These are phyloP conservation scores for Chrysoporthe austroafricana DNA, from an alignment of 2,329 filamentous ascomycete species.

Conservation along the genomic window DNA sequence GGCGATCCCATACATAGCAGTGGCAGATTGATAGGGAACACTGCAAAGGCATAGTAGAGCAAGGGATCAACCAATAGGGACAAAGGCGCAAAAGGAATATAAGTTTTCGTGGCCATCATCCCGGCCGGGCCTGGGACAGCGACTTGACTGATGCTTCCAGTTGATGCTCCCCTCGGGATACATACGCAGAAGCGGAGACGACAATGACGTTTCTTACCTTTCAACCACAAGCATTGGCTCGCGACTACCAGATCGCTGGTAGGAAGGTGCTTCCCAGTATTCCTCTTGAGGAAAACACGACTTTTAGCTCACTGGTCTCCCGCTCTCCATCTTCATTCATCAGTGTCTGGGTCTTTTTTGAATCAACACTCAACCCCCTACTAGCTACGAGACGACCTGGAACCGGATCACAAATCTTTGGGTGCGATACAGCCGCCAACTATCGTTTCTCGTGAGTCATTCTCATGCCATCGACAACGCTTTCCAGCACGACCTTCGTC, in stretches of 20 bases:
- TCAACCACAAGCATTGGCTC: neutral
- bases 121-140: neutral
- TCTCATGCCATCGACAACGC: neutral
- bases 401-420: neutral
- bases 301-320: neutral
- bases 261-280: neutral
- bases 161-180: neutral
- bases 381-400: neutral
- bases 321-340: neutral
- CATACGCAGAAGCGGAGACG: neutral
- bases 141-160: neutral
- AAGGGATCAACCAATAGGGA: neutral
- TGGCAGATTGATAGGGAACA: constrained; percentile 1
- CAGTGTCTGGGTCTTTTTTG: neutral
- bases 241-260: neutral
- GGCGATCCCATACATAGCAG: neutral
- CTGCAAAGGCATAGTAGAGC: constrained; percentile 8
- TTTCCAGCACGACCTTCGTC: neutral
- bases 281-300: neutral
- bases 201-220: neutral
- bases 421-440: neutral
- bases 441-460: neutral
- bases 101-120: constrained; percentile 3
- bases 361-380: neutral
- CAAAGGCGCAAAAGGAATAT: constrained; percentile 7